Evolutionary conservation across 192 early-diverging fungal genomes (phyloP), one percentile per base, ranked within the genome.

Genomic region (Coemansia sp.): DNA sequence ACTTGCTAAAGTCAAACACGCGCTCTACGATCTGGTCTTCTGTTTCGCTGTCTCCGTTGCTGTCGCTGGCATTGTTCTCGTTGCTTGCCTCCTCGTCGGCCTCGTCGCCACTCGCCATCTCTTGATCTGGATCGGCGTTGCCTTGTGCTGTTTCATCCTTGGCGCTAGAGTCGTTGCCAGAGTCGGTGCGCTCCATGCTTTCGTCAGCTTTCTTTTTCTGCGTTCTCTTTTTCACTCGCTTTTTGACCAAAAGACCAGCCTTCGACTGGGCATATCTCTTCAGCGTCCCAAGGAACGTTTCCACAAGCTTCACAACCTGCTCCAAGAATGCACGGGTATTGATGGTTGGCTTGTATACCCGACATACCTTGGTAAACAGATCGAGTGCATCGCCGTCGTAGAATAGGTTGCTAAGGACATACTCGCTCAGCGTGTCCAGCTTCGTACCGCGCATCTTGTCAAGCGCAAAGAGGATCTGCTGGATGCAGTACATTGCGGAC

Each of bases 321-420:
- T 65, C 72, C 67, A 74, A 40, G 37, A 74, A 80, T 29, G 29
- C 56, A 25, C 57, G 64, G 14, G 67, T 33, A 28, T 59, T 50
- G 23, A 61, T 67, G 4, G 67, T 74, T 7, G 77, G 77, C 28
- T 66, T 58, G 65, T 54, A 80, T 4, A 67, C 64, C 28, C 77
- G 70, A 27, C 77, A 80, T 27, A 80, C 42, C 48, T 61, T 52
- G 40, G 70, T 65, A 65, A 80, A 74, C 65, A 80, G 28, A 50
- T 67, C 65, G 11, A 80, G 68, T 2, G 72, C 77, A 40, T 80
- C 77, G 22, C 77, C 77, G 29, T 80, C 77, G 57, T 80, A 80
- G 50, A 74, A 74, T 47, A 80, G 62, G 34, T 80, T 80, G 67
- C 72, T 71, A 28, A 74, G 50, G 4, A 74, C 68, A 33, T 74